These are phyloP conservation scores for Artemisia argyi DNA, from an alignment of 129 eudicot species.

Conservation along the genomic window DNA sequence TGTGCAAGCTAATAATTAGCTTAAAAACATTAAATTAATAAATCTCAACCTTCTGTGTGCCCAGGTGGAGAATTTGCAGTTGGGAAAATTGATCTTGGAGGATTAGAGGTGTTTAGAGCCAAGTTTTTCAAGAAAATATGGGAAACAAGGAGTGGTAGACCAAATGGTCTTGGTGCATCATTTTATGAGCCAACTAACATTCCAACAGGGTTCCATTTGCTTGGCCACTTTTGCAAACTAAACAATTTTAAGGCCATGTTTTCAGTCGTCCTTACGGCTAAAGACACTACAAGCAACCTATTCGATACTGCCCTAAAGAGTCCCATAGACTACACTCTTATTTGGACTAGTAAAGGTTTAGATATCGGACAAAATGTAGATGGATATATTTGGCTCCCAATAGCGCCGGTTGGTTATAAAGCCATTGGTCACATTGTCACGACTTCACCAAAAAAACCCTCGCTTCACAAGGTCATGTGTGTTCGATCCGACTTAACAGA, in stretches of 20 bases:
- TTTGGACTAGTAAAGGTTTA: conserved; percentile 43
- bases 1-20: too few relatives aligned
- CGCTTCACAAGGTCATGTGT: conserved; percentile 31
- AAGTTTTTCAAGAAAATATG: conserved; percentile 40
- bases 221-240: conserved; percentile 45
- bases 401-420: conserved; percentile 39
- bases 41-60: too few relatives aligned
- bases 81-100: conserved; percentile 55
- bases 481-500: conserved; percentile 45
- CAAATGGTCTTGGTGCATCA: conserved; percentile 34
- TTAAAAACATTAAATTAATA: too few relatives aligned
- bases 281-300: conserved; percentile 29
- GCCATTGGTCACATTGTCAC: conserved; percentile 49
- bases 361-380: conserved; percentile 18
- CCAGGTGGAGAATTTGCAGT: conserved; percentile 45
- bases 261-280: conserved; percentile 38
- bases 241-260: conserved; percentile 11
- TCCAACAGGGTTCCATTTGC: conserved; percentile 38
- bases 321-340: conserved; percentile 45
- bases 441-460: conserved; percentile 38
- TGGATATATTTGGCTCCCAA: conserved; percentile 57
- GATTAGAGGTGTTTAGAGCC: conserved; percentile 31
- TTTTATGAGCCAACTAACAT: conserved; percentile 42
- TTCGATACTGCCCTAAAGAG: conserved; percentile 15
- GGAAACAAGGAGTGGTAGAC: conserved; percentile 38